Base-by-base conservation (phyloP, 192 early-diverging fungal genomes). In the Pilaira anomala region DNA sequence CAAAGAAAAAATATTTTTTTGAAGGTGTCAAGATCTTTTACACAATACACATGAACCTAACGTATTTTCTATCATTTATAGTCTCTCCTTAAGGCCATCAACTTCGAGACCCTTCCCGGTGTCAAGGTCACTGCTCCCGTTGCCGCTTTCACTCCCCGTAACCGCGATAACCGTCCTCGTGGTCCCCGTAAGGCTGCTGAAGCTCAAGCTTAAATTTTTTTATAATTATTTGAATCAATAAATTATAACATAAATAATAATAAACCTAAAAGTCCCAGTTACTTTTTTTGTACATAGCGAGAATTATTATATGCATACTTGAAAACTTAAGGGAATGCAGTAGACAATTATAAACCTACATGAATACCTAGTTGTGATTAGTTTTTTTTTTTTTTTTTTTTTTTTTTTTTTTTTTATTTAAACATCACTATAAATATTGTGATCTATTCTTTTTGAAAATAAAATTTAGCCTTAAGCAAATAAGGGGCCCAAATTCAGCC, bases 1-100 rank as follows among this genome's bases (percentile, higher is more conserved):
- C 19, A 26, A 30, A 57, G 18, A 14, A 21, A 41, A 16, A 25
- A 51, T 61, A 49, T 39, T 48, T 25, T 58, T 62, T 58, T 63
- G 30, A 56, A 40, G 68, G 68, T 69, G 68, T 69, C 68, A 69
- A 69, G 68, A 70, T 74, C 62, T 40, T 42, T 52, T 45, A 30
- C 39, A 40, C 46, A 53, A 30, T 24, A 40, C 22, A 44, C 33
- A 62, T 44, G 18, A 21, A 13, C 39, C 26, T 30, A 58, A 57
- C 14, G 16, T 60, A 22, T 54, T 11, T 71, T 46, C 67, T 75
- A 46, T 41, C 41, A 22, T 21, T 22, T 65, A 25, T 70, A 88
- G 91, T 88, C 85, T 59, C 87, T 98, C 77, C 88, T 98, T 78
- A 98, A 98, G 90, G 81, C 89, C 63, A 82, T 97, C 72, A 93